phyloP scores from a whole-genome alignment of 805 yeast species.

The Maudiozyma turicensis region DNA sequence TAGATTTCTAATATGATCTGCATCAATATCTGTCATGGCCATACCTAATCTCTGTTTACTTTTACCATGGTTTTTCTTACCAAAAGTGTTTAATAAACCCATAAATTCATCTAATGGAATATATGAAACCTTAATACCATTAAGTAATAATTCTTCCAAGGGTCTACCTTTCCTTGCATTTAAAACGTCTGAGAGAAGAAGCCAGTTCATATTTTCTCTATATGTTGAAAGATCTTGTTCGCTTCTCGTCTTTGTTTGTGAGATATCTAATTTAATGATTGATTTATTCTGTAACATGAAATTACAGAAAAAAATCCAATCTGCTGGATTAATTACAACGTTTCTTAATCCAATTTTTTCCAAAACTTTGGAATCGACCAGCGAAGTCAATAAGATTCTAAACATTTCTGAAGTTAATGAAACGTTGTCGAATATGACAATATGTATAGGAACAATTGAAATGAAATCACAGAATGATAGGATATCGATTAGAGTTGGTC shows the following conservation, averaged over 20 bases:
- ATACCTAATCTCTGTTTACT: slow-evolving; percentile 48
- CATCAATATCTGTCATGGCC: slow-evolving; percentile 59
- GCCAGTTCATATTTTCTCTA: slow-evolving; percentile 79
- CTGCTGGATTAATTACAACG: slow-evolving; percentile 58
- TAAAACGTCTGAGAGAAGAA: slow-evolving; percentile 59
- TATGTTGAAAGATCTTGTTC: slow-evolving; percentile 30
- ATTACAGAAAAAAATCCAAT: slow-evolving; percentile 75
- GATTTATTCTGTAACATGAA: slow-evolving; percentile 56
- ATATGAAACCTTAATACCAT: slow-evolving; percentile 63
- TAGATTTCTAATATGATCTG: slow-evolving; percentile 47
- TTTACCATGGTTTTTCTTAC: slow-evolving; percentile 28
- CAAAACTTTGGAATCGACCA: slow-evolving; percentile 54
- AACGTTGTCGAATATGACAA: slow-evolving; percentile 72
- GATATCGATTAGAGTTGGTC: slow-evolving; percentile 81
- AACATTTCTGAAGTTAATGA: slow-evolving; percentile 67
- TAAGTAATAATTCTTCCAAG: slow-evolving; percentile 64
- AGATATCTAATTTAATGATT: slow-evolving; percentile 53
- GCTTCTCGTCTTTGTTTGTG: slow-evolving; percentile 44
- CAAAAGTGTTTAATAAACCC: slow-evolving; percentile 46
- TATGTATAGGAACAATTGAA: slow-evolving; percentile 72
- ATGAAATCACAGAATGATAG: slow-evolving; percentile 83
- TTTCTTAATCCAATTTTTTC: slow-evolving; percentile 71
- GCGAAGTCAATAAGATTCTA: slow-evolving; percentile 57
- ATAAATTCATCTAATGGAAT: slow-evolving; percentile 39
- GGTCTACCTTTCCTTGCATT: slow-evolving; percentile 52